These are phyloP conservation scores for Sonneratia alba DNA, from an alignment of 345 rosid species.

Conservation along the genomic window DNA sequence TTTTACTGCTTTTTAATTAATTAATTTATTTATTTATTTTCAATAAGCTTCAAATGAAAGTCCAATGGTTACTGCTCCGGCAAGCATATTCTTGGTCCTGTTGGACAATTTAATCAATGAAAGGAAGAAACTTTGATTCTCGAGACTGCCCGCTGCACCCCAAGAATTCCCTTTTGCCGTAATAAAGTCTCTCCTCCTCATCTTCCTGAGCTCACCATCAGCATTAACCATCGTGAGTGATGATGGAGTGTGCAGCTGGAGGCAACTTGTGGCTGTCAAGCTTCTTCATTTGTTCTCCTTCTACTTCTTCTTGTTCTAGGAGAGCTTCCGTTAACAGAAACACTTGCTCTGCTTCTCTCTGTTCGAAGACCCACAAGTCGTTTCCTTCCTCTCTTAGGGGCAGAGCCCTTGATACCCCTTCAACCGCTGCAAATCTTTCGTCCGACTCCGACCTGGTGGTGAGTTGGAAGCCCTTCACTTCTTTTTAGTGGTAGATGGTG, in stretches of 20 bases:
- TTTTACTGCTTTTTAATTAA: too few species aligned
- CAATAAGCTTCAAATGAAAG: too few species aligned
- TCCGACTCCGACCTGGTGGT: not conserved
- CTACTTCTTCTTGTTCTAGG: not conserved
- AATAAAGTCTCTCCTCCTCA: not conserved
- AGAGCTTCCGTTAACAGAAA: not conserved
- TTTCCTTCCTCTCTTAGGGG: constrained; percentile 2
- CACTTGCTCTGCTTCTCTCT: not conserved
- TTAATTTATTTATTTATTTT: too few species aligned
- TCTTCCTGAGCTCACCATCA: not conserved
- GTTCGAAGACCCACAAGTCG: not conserved
- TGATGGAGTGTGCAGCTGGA: constrained; percentile 1
- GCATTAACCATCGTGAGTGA: not conserved
- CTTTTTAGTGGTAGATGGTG: not conserved
- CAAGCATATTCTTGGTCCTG: not conserved
- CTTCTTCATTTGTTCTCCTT: not conserved
- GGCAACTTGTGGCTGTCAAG: constrained; percentile 2
- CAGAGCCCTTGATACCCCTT: not conserved
- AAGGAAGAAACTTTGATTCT: not conserved
- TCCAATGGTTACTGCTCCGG: not conserved
- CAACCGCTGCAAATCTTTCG: not conserved
- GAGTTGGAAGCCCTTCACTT: not conserved
- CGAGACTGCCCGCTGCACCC: constrained; percentile 1
- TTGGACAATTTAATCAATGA: not conserved
- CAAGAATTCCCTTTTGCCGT: not conserved